Conservation (phyloP, 2,329 filamentous ascomycete species). For the Cucurbitaria berberidis region DNA sequence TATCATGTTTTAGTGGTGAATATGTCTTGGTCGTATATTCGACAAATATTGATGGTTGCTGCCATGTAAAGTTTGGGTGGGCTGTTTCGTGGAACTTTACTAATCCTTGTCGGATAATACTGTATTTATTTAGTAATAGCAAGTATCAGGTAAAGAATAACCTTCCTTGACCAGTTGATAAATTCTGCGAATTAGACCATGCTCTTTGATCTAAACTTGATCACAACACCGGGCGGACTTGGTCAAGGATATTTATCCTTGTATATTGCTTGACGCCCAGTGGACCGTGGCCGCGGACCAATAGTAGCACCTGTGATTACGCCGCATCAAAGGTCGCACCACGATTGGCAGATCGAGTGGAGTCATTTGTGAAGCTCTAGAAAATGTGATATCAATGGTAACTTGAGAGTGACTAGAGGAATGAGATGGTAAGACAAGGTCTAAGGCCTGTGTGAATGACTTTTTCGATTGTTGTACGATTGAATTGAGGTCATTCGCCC, state of each 20-base stretch:
- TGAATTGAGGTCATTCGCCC: not conserved
- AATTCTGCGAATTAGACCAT: not conserved
- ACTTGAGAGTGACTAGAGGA: not conserved
- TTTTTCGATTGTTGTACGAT: not conserved
- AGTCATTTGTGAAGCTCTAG: not conserved
- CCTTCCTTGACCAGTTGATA: not conserved
- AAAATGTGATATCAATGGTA: not conserved
- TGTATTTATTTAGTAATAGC: not conserved
- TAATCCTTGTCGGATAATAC: not conserved
- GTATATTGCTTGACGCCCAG: too few species aligned
- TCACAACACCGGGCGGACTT: too few species aligned
- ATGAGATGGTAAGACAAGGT: not conserved
- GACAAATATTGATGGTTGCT: not conserved
- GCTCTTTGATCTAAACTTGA: too few species aligned
- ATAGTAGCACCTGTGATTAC: too few species aligned
- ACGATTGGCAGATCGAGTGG: too few species aligned
- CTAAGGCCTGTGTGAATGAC: not conserved
- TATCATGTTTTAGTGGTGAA: not conserved
- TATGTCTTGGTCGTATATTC: not conserved
- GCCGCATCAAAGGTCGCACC: too few species aligned
- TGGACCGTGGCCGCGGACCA: too few species aligned
- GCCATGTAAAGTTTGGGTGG: not conserved
- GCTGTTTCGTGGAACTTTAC: not conserved
- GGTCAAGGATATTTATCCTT: too few species aligned
- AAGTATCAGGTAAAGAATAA: not conserved